Conservation (phyloP, 169 alveolate genomes). For the Babesia bovis region DNA sequence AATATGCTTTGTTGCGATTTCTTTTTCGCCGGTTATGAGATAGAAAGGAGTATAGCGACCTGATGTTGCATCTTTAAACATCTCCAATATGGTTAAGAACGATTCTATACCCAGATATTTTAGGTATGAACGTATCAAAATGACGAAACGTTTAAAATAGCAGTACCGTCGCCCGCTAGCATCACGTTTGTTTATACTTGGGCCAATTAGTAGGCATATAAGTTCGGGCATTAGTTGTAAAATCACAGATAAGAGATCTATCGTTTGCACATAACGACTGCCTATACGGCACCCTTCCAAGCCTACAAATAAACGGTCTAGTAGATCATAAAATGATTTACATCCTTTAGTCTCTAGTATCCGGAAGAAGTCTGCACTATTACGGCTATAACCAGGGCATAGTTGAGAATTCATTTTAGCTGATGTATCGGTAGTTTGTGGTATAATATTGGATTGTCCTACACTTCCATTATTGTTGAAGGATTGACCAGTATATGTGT, state of each 20-base stretch:
- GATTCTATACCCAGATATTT: constrained; percentile 24
- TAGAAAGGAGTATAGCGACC: constrained; percentile 55
- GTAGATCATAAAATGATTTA: constrained; percentile 35
- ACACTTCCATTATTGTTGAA: not conserved
- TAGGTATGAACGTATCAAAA: constrained; percentile 1
- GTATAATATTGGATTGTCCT: not conserved
- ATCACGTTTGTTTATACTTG: constrained; percentile 13
- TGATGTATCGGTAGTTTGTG: not conserved
- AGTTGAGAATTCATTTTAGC: not conserved
- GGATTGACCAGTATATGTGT: not conserved
- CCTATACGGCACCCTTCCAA: constrained; percentile 35
- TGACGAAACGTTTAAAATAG: constrained; percentile 35
- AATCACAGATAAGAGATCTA: constrained; percentile 34
- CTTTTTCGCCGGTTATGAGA: constrained; percentile 31
- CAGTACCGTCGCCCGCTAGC: not conserved
- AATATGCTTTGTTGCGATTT: not conserved
- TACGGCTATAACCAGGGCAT: constrained; percentile 23
- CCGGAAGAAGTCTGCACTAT: constrained; percentile 25
- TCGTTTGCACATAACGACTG: constrained; percentile 15
- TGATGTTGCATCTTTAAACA: constrained; percentile 21
- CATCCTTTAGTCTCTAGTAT: constrained; percentile 31
- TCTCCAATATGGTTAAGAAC: constrained; percentile 1
- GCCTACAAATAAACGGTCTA: constrained; percentile 43
- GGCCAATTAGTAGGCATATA: constrained; percentile 29
- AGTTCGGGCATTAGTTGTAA: constrained; percentile 55